Evolutionary conservation across 495 filamentous ascomycete species (phyloP).

Genomic region (Aspergillus nidulans): DNA sequence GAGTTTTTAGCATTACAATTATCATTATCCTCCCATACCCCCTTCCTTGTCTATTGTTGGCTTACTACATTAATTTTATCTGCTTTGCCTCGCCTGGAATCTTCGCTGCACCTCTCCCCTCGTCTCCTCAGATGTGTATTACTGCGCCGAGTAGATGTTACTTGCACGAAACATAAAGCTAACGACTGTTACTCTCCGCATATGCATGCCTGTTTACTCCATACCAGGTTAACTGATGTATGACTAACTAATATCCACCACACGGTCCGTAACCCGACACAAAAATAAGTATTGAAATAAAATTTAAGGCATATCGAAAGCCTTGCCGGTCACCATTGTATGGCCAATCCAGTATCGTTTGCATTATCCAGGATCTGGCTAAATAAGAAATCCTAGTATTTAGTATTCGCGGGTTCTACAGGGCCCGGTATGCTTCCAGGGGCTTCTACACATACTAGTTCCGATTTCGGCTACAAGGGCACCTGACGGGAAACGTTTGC

Average conservation of each 20-base stretch:
- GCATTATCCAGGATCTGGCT: too few species aligned
- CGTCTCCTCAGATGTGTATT: background rate
- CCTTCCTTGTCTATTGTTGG: constrained; percentile 1
- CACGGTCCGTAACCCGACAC: too few species aligned
- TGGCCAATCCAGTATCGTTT: too few species aligned
- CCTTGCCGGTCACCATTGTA: too few species aligned
- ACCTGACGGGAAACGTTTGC: background rate
- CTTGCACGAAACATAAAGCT: constrained; percentile 2
- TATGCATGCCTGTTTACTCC: background rate
- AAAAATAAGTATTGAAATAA: too few species aligned
- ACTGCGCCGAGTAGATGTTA: background rate
- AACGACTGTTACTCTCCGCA: background rate
- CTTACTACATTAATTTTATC: constrained; percentile 11
- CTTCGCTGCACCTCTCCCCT: background rate
- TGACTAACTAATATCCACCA: too few species aligned
- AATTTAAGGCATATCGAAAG: too few species aligned
- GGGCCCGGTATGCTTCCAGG: too few species aligned
- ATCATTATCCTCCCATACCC: constrained; percentile 18
- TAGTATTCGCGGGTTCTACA: too few species aligned
- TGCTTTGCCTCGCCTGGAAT: background rate
- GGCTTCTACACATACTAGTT: background rate
- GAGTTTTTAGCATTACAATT: constrained; percentile 14
- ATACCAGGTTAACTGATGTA: too few species aligned
- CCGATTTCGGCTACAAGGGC: background rate
- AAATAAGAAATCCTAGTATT: too few species aligned